Evolutionary conservation across 2,329 filamentous ascomycete genomes (phyloP).

Genomic region (Penicillium corylophilum): DNA sequence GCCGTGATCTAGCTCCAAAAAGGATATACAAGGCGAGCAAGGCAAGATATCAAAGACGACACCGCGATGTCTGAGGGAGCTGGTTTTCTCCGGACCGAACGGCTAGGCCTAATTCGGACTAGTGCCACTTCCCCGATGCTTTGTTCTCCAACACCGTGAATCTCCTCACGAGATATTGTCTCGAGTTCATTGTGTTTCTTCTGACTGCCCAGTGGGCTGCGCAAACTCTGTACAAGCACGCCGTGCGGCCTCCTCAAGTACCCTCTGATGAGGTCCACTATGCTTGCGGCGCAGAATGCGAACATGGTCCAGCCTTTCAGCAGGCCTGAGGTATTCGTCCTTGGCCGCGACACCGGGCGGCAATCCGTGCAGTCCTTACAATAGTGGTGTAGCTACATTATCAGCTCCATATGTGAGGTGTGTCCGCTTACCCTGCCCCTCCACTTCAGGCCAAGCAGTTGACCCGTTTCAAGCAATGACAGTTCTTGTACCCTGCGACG

Average conservation of each 20-base stretch:
- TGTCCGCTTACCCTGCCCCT: background rate
- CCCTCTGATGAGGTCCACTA: conserved; percentile 10
- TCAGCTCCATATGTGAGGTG: background rate
- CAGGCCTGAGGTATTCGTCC: conserved; percentile 19
- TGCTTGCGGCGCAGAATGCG: conserved; percentile 25
- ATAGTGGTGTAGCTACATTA: background rate
- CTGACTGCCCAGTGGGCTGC: background rate
- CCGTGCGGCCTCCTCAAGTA: background rate
- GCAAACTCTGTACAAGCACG: background rate
- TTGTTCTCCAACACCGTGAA: background rate
- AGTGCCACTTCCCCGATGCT: conserved; percentile 1
- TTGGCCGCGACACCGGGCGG: conserved; percentile 5
- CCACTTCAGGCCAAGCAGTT: background rate
- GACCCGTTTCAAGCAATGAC: background rate
- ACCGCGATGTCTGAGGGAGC: conserved; percentile 14
- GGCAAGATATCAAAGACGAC: conserved; percentile 9
- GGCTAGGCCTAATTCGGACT: conserved; percentile 8
- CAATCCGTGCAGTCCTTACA: background rate
- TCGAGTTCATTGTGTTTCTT: background rate
- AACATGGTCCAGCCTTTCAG: conserved; percentile 17
- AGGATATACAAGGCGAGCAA: background rate
- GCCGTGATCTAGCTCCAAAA: background rate
- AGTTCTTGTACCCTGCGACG: background rate
- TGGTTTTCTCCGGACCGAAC: conserved; percentile 14
- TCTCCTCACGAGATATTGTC: background rate